phyloP scores from a whole-genome alignment of 208 protist genomes.

The Crithidia brevicula region DNA sequence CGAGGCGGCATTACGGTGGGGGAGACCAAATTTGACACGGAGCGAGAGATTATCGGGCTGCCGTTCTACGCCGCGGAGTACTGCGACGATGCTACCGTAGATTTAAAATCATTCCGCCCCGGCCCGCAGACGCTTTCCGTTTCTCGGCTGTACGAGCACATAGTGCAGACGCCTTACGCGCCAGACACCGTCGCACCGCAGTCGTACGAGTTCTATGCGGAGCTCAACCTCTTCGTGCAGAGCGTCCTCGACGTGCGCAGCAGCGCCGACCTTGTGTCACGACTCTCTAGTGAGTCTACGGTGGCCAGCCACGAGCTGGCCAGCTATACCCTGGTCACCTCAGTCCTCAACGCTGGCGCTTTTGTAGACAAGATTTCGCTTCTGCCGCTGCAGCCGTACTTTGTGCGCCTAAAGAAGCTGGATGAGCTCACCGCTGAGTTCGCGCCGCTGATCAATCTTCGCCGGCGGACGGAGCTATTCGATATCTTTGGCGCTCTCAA shows the following conservation, averaged over 20 bases:
- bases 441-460: constrained; percentile 79
- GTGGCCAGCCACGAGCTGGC: constrained; percentile 77
- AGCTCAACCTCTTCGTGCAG: constrained; percentile 80
- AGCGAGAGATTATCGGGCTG: constrained; percentile 50
- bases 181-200: constrained; percentile 29
- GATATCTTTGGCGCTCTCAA: constrained; percentile 84
- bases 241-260: constrained; percentile 32
- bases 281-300: constrained; percentile 9
- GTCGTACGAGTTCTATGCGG: constrained; percentile 81
- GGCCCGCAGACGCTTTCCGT: constrained; percentile 49
- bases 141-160: constrained; percentile 55
- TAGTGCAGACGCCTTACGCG: constrained; percentile 41
- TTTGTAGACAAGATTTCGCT: constrained; percentile 63
- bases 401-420: constrained; percentile 67
- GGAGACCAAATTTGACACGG: constrained; percentile 68
- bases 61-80: constrained; percentile 72
- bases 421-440: constrained; percentile 77
- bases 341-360: constrained; percentile 56
- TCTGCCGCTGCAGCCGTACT: constrained; percentile 66
- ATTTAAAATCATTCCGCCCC: constrained; percentile 41
- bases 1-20: constrained; percentile 49
- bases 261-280: constrained; percentile 21
- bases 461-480: constrained; percentile 74
- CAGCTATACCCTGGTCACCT: constrained; percentile 54
- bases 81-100: constrained; percentile 54